Percentiles rank a stretch among this genome's conserved stretches.
Evolutionary conservation across 2,329 filamentous ascomycete species (phyloP).

Genomic region (Cladosporium cucumerinum): DNA sequence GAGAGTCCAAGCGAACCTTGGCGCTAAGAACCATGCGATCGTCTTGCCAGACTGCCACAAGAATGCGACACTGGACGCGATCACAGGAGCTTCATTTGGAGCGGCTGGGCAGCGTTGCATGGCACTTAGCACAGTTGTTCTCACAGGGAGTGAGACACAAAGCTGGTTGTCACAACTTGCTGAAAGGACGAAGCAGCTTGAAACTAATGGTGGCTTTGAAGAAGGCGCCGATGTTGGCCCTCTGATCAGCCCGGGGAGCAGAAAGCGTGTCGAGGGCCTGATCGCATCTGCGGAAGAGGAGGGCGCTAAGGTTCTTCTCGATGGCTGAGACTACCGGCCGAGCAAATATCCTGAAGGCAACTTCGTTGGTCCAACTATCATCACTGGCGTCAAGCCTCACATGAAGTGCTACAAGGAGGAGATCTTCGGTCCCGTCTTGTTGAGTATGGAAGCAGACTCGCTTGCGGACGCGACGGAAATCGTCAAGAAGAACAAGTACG

Average conservation of each 20-base stretch:
- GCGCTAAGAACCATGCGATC: constrained; percentile 84
- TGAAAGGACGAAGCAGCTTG: constrained; percentile 53
- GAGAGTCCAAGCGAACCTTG: constrained; percentile 82
- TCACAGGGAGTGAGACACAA: constrained; percentile 74
- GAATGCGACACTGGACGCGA: constrained; percentile 81
- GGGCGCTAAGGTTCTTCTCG: constrained; percentile 75
- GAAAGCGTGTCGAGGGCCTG: constrained; percentile 71
- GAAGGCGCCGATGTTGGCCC: constrained; percentile 74
- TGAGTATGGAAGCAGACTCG: constrained; percentile 74
- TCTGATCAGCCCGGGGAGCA: constrained; percentile 75
- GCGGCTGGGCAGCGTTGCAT: constrained; percentile 84
- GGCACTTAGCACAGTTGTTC: constrained; percentile 80
- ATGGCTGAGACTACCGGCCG: constrained; percentile 71
- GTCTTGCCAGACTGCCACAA: constrained; percentile 84
- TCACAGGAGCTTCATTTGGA: constrained; percentile 79
- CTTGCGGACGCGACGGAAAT: constrained; percentile 76
- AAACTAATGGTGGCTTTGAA: constrained; percentile 78
- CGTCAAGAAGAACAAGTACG: constrained; percentile 83
- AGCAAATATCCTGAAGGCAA: constrained; percentile 80
- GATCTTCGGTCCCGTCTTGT: constrained; percentile 80
- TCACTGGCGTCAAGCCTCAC: constrained; percentile 71
- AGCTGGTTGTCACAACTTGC: constrained; percentile 77
- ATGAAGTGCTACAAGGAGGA: constrained; percentile 85
- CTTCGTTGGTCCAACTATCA: constrained; percentile 76
- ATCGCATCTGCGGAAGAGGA: constrained; percentile 75